A percentile compares a stretch with the other conserved stretches of the same genome.
Evolutionary conservation across 371 early-diverging fungal species (phyloP).

Genomic region (Smittium culicis): DNA sequence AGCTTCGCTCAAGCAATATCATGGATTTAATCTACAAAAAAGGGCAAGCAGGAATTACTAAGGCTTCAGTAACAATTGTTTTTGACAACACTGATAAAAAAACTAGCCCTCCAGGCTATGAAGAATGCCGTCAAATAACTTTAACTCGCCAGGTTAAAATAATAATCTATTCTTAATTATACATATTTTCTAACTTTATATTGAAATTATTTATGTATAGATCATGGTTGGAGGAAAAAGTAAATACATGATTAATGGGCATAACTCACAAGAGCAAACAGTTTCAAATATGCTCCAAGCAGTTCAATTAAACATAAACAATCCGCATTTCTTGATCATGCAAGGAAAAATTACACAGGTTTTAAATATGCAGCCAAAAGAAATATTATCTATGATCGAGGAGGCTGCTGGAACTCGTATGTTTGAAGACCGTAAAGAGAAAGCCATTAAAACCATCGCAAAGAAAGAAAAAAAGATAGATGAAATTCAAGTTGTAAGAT

Average conservation of each 20-base stretch:
- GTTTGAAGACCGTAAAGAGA: constrained; percentile 95
- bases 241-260: constrained; percentile 94
- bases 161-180: neutral
- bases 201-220: constrained; percentile 27
- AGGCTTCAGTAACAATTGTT: constrained; percentile 91
- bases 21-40: constrained; percentile 96
- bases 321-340: constrained; percentile 97
- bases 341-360: constrained; percentile 98
- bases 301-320: constrained; percentile 94
- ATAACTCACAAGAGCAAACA: constrained; percentile 75
- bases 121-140: constrained; percentile 69
- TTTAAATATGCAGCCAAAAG: constrained; percentile 96
- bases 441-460: constrained; percentile 81
- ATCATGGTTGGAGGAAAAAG: constrained; percentile 83
- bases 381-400: constrained; percentile 94
- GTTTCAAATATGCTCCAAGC: constrained; percentile 88
- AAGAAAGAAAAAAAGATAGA: constrained; percentile 93
- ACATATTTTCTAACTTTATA: neutral
- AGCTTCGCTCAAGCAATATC: constrained; percentile 88
- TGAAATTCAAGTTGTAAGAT: constrained; percentile 52
- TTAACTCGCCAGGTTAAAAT: constrained; percentile 78
- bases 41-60: constrained; percentile 92
- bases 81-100: constrained; percentile 84
- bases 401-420: constrained; percentile 97
- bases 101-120: constrained; percentile 83